These are phyloP conservation scores for Botrytis galanthina DNA, from an alignment of 2,329 filamentous ascomycete genomes.

Conservation along the genomic window DNA sequence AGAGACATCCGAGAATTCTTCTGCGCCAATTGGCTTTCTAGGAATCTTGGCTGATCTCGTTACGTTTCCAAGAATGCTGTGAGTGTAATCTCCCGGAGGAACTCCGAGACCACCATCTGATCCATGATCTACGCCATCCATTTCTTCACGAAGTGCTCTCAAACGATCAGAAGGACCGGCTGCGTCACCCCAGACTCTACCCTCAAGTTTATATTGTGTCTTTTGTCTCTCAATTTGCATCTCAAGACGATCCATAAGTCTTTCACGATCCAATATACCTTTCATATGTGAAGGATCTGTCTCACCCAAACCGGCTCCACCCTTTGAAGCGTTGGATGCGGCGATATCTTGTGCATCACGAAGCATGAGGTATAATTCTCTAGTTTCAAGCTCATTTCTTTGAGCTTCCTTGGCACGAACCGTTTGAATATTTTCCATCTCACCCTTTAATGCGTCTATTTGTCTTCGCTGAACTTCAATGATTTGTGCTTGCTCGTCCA, in stretches of 20 bases:
- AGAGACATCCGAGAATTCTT: constrained; percentile 35
- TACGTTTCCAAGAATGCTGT: constrained; percentile 72
- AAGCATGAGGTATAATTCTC: constrained; percentile 97
- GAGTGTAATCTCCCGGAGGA: constrained; percentile 62
- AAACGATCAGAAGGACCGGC: constrained; percentile 87
- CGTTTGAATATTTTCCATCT: constrained; percentile 82
- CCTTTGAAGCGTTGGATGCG: constrained; percentile 72
- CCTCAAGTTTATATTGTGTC: constrained; percentile 96
- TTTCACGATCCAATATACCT: constrained; percentile 89
- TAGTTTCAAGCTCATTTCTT: constrained; percentile 90
- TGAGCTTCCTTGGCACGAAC: constrained; percentile 87
- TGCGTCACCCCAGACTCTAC: constrained; percentile 80
- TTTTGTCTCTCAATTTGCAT: constrained; percentile 96
- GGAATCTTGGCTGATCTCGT: constrained; percentile 57
- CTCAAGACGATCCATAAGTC: constrained; percentile 88
- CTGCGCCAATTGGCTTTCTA: constrained; percentile 51
- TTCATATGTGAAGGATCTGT: constrained; percentile 76
- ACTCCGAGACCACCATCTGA: constrained; percentile 36
- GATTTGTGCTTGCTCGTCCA: constrained; percentile 88
- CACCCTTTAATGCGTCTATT: constrained; percentile 82
- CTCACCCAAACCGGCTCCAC: constrained; percentile 49
- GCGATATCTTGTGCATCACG: constrained; percentile 95
- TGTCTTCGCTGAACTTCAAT: constrained; percentile 87
- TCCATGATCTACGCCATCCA: constrained; percentile 67
- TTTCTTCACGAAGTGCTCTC: constrained; percentile 87